phyloP scores from a whole-genome alignment of 768 basidiomycete genomes.

The Collybia mongolica region DNA sequence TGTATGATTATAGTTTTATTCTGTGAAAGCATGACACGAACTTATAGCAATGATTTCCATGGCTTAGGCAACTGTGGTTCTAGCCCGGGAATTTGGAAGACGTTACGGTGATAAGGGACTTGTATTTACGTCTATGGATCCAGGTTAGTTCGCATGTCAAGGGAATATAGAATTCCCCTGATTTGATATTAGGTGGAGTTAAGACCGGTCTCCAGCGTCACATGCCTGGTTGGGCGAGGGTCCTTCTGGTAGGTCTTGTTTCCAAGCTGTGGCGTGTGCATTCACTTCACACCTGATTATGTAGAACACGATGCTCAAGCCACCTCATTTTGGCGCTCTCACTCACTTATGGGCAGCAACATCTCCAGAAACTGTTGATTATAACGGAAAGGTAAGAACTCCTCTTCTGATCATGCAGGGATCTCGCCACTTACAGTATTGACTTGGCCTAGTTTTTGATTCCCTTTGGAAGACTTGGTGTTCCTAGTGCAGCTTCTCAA shows the following conservation, averaged over 20 bases:
- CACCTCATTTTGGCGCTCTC: slow-evolving; percentile 34
- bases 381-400: slow-evolving; percentile 40
- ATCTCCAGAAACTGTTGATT: slow-evolving; percentile 30
- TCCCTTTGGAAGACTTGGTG: slow-evolving; percentile 28
- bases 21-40: too few species aligned
- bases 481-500: slow-evolving; percentile 16
- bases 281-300: background rate
- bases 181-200: slow-evolving; percentile 20
- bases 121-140: slow-evolving; percentile 43
- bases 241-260: slow-evolving; percentile 16
- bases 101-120: slow-evolving; percentile 46
- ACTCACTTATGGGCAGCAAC: slow-evolving; percentile 45
- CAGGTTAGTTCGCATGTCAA: slow-evolving; percentile 30
- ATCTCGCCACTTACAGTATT: background rate
- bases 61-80: slow-evolving; percentile 40
- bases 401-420: background rate
- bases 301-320: slow-evolving; percentile 25
- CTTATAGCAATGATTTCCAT: background rate
- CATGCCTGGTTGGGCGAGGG: slow-evolving; percentile 1
- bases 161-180: slow-evolving; percentile 7
- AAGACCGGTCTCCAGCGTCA: slow-evolving; percentile 27
- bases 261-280: background rate
- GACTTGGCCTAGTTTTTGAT: slow-evolving; percentile 23
- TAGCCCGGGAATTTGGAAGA: slow-evolving; percentile 43
- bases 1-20: slow-evolving; percentile 34